Conservation (phyloP, 2,329 filamentous ascomycete genomes). For the Cladobotryum mycophilum region DNA sequence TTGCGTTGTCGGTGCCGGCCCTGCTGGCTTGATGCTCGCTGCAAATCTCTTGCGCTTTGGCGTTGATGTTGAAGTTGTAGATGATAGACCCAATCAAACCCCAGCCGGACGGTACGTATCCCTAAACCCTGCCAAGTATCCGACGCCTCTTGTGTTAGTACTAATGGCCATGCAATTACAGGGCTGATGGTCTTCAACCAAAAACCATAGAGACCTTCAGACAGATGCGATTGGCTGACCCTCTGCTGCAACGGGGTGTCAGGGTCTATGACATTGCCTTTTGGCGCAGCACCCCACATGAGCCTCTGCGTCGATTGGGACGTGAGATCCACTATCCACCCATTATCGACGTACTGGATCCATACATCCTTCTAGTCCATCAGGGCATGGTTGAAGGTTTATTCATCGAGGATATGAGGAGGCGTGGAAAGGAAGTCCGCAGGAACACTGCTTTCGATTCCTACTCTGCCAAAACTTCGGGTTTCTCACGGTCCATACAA, state of each 20-base stretch:
- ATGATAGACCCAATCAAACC: conserved; percentile 55
- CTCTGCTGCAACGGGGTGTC: conserved; percentile 59
- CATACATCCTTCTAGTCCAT: conserved; percentile 55
- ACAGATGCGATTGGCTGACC: conserved; percentile 66
- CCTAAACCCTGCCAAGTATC: neutral
- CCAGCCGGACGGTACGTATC: conserved; percentile 48
- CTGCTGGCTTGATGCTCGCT: conserved; percentile 38
- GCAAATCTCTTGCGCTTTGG: conserved; percentile 37
- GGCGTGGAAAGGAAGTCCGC: conserved; percentile 56
- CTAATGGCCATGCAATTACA: conserved; percentile 22
- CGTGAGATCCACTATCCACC: conserved; percentile 65
- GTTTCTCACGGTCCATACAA: conserved; percentile 34
- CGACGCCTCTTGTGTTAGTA: neutral
- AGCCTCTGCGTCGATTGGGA: conserved; percentile 52
- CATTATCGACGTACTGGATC: conserved; percentile 50
- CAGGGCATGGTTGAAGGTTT: conserved; percentile 71
- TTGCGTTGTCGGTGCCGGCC: conserved; percentile 39
- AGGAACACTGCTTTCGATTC: conserved; percentile 59
- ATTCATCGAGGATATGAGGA: conserved; percentile 62
- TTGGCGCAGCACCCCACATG: conserved; percentile 52
- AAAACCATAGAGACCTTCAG: conserved; percentile 73
- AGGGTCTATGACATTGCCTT: conserved; percentile 70
- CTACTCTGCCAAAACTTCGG: conserved; percentile 39
- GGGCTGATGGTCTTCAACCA: conserved; percentile 67
- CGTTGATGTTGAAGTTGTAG: conserved; percentile 37